Evolutionary conservation across 2,329 filamentous ascomycete species (phyloP).

Genomic region (Botrytis medusae): DNA sequence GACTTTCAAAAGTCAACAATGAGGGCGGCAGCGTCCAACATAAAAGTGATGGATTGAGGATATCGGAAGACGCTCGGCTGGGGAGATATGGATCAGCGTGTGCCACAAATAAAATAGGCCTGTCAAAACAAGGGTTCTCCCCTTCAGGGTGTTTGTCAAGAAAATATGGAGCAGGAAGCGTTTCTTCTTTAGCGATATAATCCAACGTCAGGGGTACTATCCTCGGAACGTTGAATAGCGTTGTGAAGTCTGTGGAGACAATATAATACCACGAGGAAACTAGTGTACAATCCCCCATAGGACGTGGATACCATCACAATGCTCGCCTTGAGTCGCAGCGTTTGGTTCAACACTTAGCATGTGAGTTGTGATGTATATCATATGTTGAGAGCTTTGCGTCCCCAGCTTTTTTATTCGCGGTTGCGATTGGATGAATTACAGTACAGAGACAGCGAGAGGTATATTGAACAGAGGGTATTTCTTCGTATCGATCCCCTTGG

Average conservation of each 20-base stretch:
- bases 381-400: conserved; percentile 18
- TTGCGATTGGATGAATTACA: conserved; percentile 10
- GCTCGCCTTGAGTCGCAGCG: conserved; percentile 6
- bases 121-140: conserved; percentile 20
- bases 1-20: conserved; percentile 9
- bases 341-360: conserved; percentile 20
- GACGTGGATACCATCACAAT: conserved; percentile 18
- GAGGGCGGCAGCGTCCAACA: conserved; percentile 23
- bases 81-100: conserved; percentile 24
- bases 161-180: conserved; percentile 14
- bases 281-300: conserved; percentile 13
- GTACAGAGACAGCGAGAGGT: not conserved
- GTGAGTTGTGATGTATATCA: conserved; percentile 16
- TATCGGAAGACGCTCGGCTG: conserved; percentile 20
- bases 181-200: conserved; percentile 13
- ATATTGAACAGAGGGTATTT: not conserved
- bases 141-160: conserved; percentile 22
- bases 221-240: conserved; percentile 18
- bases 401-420: conserved; percentile 1
- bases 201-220: conserved; percentile 10
- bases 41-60: conserved; percentile 21
- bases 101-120: conserved; percentile 23
- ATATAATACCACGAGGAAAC: conserved; percentile 22
- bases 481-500: conserved; percentile 8
- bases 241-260: conserved; percentile 13